A percentile compares a stretch with the other conserved stretches of the same genome.
Evolutionary conservation across 331 rosid species (phyloP).

Genomic region (Pyracantha coccinea): DNA sequence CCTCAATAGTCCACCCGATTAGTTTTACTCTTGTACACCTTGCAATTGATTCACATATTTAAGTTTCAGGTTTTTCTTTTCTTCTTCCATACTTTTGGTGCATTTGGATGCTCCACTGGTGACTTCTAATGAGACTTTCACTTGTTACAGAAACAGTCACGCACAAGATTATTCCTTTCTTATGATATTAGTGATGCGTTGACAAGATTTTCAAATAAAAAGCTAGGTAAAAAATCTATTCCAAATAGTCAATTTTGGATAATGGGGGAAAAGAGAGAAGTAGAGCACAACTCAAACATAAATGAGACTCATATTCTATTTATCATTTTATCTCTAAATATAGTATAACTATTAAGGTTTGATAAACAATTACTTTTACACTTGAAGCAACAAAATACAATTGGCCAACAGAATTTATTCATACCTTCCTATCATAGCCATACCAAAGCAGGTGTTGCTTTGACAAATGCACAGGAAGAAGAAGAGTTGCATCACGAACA

Average conservation of each 20-base stretch:
- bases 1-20: not conserved
- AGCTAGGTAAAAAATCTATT: not conserved
- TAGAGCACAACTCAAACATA: not conserved
- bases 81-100: not conserved
- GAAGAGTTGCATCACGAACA: slow-evolving; percentile 90
- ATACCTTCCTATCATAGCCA: slow-evolving; percentile 96
- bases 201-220: not conserved
- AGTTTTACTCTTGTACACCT: not conserved
- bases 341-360: not conserved
- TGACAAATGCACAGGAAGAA: slow-evolving; percentile 90
- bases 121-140: not conserved
- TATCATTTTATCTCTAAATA: not conserved
- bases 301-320: not conserved
- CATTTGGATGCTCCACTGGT: not conserved
- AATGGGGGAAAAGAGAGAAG: not conserved
- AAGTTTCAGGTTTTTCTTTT: not conserved
- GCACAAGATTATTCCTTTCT: not conserved
- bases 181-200: not conserved
- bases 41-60: not conserved
- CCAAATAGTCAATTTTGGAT: not conserved
- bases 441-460: slow-evolving; percentile 97
- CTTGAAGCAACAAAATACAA: not conserved
- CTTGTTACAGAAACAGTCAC: not conserved
- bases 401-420: not conserved
- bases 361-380: not conserved